phyloP scores from a whole-genome alignment of 495 filamentous ascomycete genomes.

The Penicillium canariense region DNA sequence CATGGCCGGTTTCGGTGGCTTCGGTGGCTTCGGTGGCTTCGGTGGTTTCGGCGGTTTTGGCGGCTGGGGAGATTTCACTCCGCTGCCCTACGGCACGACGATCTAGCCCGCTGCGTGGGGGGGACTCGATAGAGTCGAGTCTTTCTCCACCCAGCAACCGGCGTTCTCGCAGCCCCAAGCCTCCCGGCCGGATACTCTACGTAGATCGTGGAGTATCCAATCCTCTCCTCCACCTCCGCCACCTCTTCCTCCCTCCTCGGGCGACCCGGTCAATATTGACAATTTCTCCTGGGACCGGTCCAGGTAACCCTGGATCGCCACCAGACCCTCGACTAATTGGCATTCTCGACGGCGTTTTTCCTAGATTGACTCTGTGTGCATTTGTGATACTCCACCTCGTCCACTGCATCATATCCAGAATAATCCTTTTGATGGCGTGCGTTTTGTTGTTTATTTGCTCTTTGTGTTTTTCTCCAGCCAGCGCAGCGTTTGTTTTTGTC shows the following conservation, averaged over 20 bases:
- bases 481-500: slow-evolving; percentile 32
- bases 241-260: neutral
- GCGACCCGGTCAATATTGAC: slow-evolving; percentile 2
- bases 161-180: slow-evolving; percentile 13
- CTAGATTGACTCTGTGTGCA: slow-evolving; percentile 41
- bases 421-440: slow-evolving; percentile 29
- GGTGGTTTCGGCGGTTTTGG: slow-evolving; percentile 52
- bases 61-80: slow-evolving; percentile 66
- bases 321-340: slow-evolving; percentile 36
- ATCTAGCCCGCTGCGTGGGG: slow-evolving; percentile 39
- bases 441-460: slow-evolving; percentile 19
- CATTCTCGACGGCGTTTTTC: slow-evolving; percentile 52
- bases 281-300: slow-evolving; percentile 16
- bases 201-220: slow-evolving; percentile 19
- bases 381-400: slow-evolving; percentile 50
- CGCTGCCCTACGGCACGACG: slow-evolving; percentile 55
- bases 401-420: slow-evolving; percentile 40
- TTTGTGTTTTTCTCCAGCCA: slow-evolving; percentile 25
- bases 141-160: slow-evolving; percentile 5
- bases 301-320: slow-evolving; percentile 28
- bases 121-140: slow-evolving; percentile 17
- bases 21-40: slow-evolving; percentile 51
- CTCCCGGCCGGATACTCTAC: slow-evolving; percentile 13
- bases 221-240: neutral
- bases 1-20: slow-evolving; percentile 60